A percentile compares a stretch with the other conserved stretches of the same genome.
phyloP scores from a whole-genome alignment of 2,329 filamentous ascomycete species.

The Verruconis gallopava region DNA sequence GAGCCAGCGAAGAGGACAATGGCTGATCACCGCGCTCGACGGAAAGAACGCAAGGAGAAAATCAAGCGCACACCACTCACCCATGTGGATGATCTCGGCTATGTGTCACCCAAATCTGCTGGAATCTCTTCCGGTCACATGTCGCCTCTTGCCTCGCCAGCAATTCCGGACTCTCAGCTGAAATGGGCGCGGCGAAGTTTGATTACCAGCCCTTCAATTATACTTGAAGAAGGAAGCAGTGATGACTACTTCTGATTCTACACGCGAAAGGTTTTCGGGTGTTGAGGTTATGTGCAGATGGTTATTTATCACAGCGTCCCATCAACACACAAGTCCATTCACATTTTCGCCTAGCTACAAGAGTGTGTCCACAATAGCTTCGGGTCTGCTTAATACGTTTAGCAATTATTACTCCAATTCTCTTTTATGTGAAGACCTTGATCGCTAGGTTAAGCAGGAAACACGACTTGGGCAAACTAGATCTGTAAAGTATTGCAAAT shows the following conservation, averaged over 20 bases:
- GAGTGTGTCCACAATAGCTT: no score
- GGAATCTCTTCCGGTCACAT: conserved; percentile 1
- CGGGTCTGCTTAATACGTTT: no score
- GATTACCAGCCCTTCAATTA: conserved; percentile 4
- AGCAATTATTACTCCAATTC: no score
- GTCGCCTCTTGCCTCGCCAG: background rate
- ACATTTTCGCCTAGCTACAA: no score
- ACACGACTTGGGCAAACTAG: no score
- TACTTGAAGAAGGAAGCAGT: conserved; percentile 4
- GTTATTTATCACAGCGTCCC: no score
- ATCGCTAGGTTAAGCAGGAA: no score
- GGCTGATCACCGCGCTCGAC: background rate
- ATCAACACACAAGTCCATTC: no score
- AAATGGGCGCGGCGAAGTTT: conserved; percentile 4
- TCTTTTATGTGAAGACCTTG: no score
- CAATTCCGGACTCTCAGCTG: background rate
- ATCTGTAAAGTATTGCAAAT: no score
- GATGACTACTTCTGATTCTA: conserved; percentile 8
- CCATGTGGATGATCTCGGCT: background rate
- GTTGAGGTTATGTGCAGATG: no score
- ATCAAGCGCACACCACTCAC: background rate
- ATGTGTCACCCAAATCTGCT: background rate
- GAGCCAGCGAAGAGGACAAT: background rate
- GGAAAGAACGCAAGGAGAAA: background rate
- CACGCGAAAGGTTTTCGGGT: no score